Conservation (phyloP, 768 basidiomycete genomes). For the Boletus pseudopeckii region DNA sequence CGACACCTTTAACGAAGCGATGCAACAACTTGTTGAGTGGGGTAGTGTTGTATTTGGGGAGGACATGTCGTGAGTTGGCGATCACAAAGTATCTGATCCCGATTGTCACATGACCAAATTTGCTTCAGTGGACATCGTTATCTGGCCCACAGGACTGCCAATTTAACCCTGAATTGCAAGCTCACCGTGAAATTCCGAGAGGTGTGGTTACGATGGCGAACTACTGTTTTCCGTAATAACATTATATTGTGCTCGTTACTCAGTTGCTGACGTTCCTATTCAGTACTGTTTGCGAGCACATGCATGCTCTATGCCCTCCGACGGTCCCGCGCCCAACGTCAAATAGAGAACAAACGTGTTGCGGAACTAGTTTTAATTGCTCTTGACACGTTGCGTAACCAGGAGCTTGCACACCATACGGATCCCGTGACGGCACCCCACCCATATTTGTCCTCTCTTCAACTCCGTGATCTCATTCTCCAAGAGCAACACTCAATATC, state of each 20-base stretch:
- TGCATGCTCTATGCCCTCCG: conserved; percentile 18
- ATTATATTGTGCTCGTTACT: conserved; percentile 5
- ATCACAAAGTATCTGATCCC: conserved; percentile 24
- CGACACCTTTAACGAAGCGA: conserved; percentile 75
- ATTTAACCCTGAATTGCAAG: conserved; percentile 64
- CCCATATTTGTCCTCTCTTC: conserved; percentile 79
- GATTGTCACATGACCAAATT: conserved; percentile 21
- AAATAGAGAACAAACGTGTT: conserved; percentile 61
- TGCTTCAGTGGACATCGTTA: conserved; percentile 63
- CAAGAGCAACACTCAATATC: conserved; percentile 76
- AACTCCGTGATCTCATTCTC: conserved; percentile 83
- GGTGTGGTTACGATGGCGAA: conserved; percentile 66
- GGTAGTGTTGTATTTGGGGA: conserved; percentile 67
- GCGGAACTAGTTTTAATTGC: conserved; percentile 74
- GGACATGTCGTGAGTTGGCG: conserved; percentile 55
- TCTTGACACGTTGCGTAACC: conserved; percentile 75
- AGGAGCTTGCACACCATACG: conserved; percentile 78
- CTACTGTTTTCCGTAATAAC: conserved; percentile 56
- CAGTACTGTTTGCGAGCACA: conserved; percentile 28
- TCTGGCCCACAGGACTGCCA: conserved; percentile 67
- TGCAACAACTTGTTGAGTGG: conserved; percentile 72
- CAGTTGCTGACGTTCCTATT: conserved; percentile 16
- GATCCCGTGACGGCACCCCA: conserved; percentile 74
- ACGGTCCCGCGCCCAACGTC: conserved; percentile 43
- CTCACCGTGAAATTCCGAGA: conserved; percentile 64